Evolutionary conservation across 768 basidiomycete genomes (phyloP), one percentile per base, ranked within the genome.

Genomic region (Pleurotus djamor): DNA sequence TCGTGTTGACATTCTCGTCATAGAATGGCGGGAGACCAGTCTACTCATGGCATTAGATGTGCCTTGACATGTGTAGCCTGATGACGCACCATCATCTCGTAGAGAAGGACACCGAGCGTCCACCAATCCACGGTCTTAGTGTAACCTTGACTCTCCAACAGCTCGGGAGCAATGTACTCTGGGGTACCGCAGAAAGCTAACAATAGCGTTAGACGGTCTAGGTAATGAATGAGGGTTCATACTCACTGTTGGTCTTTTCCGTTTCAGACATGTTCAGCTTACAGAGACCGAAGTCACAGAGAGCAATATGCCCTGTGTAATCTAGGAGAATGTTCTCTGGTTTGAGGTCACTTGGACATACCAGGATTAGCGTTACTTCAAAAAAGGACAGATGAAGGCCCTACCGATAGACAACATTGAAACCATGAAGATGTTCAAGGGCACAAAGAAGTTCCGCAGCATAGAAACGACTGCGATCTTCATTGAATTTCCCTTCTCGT

Each of bases 91-190:
- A 93, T 92, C 91, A 98, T 96, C 76, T 99, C 96, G 68, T 94
- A 98, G 47, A 98, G 81, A 56, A 99, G 81, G 16, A 98, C 96
- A 37, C 96, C 97, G 4, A 98, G 80, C 0, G 96, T 98, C 96
- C 93, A 96, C 96, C 96, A 99, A 68, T 99, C 96, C 13, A 99
- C 97, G 0, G 96, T 97, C 69, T 96, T 96, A 4, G 94, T 96
- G 75, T 99, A 98, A 1, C 97, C 96, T 67, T 94, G 91, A 62
- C 92, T 97, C 70, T 96, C 94, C 62, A 99, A 84, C 38, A 99
- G 84, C 71, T 99, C 96, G 0, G 96, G 96, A 6, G 96, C 95
- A 67, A 98, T 98, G 74, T 98, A 98, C 72, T 99, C 96, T 1
- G 96, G 96, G 4, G 96, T 99, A 5, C 96, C 96, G 68, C 96